Evolutionary conservation across 306 rosid species (phyloP), one percentile per base, ranked within the genome.

Genomic region (Gastrolobium villosum): DNA sequence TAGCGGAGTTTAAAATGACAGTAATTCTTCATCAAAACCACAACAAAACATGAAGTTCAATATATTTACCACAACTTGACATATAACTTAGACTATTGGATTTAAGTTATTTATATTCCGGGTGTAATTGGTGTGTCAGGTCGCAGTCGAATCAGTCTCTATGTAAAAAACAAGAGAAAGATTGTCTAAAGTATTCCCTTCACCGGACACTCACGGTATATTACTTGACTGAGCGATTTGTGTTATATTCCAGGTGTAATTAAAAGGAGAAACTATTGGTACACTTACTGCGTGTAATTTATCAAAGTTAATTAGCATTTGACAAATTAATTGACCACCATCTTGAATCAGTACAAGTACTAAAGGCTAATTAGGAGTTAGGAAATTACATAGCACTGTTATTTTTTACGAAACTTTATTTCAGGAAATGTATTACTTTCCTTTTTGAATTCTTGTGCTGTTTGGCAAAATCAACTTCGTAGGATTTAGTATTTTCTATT

Each of bases 1-100:
- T 63, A 62, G 82, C 15, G 55, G 72, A 26, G 69, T 40, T 71
- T 65, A 56, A 76, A 72, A 72, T 55, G 0, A 77, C 8, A 32
- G 20, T 70, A 14, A 32, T 49, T 67, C 26, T 72, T 64, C 15
- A 11, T 31, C 71, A 43, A 5, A 57, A 52, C 10, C 43, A 61
- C 76, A 20, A 7, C 13, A 3, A 68, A 50, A 81, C 7, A 49
- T 41, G 14, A 36, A 37, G 34, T 11, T 57, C 54, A 7, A n/a
- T 37, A 37, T 41, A 57, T 81, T 69, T 44, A 81, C 72, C 59
- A 30, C 13, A 43, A 46, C 4, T 11, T 37, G 32, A 3, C 35
- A 53, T 54, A 64, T 44, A 34, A 61, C 60, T 50, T 65, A n/a
- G 28, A 53, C 10, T 43, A 5, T 9, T 49, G 5, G 1, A n/a